Evolutionary conservation across 2,329 filamentous ascomycete genomes (phyloP), one percentile per base, ranked within the genome.

Genomic region (Nigrospora sphaerica): DNA sequence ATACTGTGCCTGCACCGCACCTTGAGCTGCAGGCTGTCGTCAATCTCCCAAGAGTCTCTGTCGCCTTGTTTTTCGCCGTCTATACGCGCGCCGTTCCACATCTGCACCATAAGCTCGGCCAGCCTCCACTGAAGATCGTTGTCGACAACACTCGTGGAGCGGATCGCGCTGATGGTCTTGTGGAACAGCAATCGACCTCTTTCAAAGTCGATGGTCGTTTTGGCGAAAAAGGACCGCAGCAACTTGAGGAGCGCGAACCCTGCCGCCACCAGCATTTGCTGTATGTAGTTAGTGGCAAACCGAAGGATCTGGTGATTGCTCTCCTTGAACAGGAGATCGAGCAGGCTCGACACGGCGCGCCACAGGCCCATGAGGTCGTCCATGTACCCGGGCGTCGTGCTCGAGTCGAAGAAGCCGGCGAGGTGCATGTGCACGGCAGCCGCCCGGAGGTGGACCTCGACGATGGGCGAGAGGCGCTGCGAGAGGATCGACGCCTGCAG

Each of bases 1-100:
- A 92, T 88, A 64, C 86, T 91, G 72, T 89, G 88, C 19, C 87
- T 76, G 56, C 86, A 90, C 42, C 87, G 80, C n/a, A 92, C 85
- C 60, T 89, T 88, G 42, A 93, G 75, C 61, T 90, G 85, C 38
- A 92, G 69, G 50, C 77, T 85, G 54, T 88, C 83, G 56, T 90
- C 85, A 37, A 85, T 71, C 34, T 73, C 68, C 2, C 67, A 62
- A 37, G 70, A 63, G 49, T 80, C 77, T 45, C 75, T 70, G 48
- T 73, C 68, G 39, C 72, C 69, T 48, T 73, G 72, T 34, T 68
- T 57, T 39, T 72, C 71, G 56, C 68, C 66, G 53, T 63, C 66
- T 33, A 79, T 75, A 12, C 77, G 71, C n/a, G 77, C 76, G 2
- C 79, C 84, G 56, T 89, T 88, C 86, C 86, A 93, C 64, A 93